phyloP scores from a whole-genome alignment of 768 basidiomycete genomes.

The Termitomyces sp. region DNA sequence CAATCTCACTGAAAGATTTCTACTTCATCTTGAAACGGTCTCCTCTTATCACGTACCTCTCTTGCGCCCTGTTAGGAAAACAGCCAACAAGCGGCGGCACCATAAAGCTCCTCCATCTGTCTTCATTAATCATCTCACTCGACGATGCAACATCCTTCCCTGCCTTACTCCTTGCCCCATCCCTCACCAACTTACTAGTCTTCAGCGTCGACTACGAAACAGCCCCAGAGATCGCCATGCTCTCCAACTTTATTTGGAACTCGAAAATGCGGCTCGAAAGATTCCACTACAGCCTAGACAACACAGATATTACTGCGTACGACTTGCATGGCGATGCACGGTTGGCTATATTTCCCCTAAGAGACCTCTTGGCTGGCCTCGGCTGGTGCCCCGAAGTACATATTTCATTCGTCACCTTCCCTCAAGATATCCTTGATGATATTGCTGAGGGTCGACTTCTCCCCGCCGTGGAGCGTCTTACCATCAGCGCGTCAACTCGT shows the following conservation, averaged over 20 bases:
- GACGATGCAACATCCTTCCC: neutral
- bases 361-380: neutral
- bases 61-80: neutral
- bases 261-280: neutral
- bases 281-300: neutral
- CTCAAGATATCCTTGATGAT: neutral
- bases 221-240: neutral
- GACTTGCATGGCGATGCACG: neutral
- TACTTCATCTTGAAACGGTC: neutral
- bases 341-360: neutral
- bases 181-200: neutral
- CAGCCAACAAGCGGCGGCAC: neutral
- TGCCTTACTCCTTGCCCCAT: neutral
- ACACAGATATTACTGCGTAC: neutral
- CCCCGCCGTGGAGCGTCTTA: neutral
- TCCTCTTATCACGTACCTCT: neutral
- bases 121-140: neutral
- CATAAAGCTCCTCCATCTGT: neutral
- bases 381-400: neutral
- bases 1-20: neutral
- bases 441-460: neutral
- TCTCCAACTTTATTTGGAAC: neutral
- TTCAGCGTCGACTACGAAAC: neutral
- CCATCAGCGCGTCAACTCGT: neutral
- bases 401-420: neutral